Evolutionary conservation across 768 basidiomycete species (phyloP), one percentile per base, ranked within the genome.

Genomic region (Rhizopogon vinicolor): DNA sequence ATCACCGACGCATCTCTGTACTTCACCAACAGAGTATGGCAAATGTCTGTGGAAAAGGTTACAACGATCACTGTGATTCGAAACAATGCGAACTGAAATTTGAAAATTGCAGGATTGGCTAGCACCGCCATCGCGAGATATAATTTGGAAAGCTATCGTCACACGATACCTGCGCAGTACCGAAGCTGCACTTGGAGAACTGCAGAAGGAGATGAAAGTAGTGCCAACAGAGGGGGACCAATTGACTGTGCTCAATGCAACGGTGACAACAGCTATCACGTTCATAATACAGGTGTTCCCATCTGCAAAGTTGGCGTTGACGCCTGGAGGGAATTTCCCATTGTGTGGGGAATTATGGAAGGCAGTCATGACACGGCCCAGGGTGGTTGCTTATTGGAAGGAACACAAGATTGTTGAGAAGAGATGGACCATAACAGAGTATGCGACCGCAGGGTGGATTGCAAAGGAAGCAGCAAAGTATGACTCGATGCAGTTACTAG

Each of bases 1-100:
- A 54, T 65, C 41, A 54, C 46, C 29, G 67, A 66, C 28, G 65
- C 62, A 12, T 66, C 65, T 37, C 41, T 68, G 43, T 68, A 55
- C 60, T 64, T 57, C 52, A 65, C 22, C 51, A 52, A 28, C 54
- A 44, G 50, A 25, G 42, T 39, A 44, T 46, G 57, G 52, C 31
- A 43, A 42, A 43, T 43, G 6, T 54, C 58, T 40, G 22, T n/a
- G 8, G 19, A 52, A 48, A 46, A 51, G 63, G 61, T 64, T 56
- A 13, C 13, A 18, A 14, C 49, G 8, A n/a, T 44, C 12, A 41
- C 7, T 52, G 29, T n/a, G 31, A 16, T 33, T 14, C 25, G 19
- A 33, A 37, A 22, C 29, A 12, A 13, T 7, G n/a, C 8, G 19
- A 29, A 3, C 19, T 48, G 41, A 58, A 18, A 31, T 18, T 25